phyloP scores from a whole-genome alignment of 805 yeast genomes.

The Tetrapisispora phaffii region DNA sequence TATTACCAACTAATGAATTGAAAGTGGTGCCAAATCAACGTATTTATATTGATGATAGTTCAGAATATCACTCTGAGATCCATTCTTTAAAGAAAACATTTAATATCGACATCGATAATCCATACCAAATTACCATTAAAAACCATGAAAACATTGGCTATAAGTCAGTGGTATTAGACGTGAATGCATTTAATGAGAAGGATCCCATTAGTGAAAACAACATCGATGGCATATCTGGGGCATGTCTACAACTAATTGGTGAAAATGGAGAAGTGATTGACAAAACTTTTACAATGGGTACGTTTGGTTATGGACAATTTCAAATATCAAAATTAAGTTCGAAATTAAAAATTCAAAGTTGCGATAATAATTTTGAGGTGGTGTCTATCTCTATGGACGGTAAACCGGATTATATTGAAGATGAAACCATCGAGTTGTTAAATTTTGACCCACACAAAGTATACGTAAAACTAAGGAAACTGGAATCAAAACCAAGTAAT shows the following conservation, averaged over 20 bases:
- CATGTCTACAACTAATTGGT: constrained; percentile 41
- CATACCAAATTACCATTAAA: constrained; percentile 4
- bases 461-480: constrained; percentile 12
- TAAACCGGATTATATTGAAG: constrained; percentile 17
- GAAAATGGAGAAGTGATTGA: constrained; percentile 18
- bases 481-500: neutral
- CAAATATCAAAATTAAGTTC: constrained; percentile 6
- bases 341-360: constrained; percentile 12
- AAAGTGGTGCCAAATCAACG: constrained; percentile 44
- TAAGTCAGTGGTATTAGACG: constrained; percentile 55
- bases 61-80: constrained; percentile 30
- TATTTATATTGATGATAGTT: constrained; percentile 34
- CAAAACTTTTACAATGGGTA: constrained; percentile 67
- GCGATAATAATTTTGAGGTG: constrained; percentile 17
- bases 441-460: constrained; percentile 14
- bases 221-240: constrained; percentile 34
- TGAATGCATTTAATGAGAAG: constrained; percentile 44
- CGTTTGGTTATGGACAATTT: constrained; percentile 77
- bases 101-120: constrained; percentile 20
- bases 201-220: constrained; percentile 14
- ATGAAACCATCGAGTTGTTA: constrained; percentile 9
- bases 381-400: constrained; percentile 16
- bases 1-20: constrained; percentile 46
- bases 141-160: constrained; percentile 32
- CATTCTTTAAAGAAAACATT: constrained; percentile 19